Base-by-base conservation (phyloP, 805 yeast species). In the Kluyveromyces lactis region DNA sequence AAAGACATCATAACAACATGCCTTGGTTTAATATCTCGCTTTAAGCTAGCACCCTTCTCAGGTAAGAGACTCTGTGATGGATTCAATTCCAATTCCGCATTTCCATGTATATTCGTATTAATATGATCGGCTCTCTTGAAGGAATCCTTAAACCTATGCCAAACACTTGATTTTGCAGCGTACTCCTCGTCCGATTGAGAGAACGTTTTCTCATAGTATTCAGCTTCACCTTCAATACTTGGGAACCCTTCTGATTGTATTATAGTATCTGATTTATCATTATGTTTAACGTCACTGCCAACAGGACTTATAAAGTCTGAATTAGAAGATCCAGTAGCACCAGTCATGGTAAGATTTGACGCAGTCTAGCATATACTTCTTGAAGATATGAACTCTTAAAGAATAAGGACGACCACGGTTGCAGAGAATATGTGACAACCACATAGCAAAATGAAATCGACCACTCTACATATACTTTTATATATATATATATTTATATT, bases 1-100 rank as follows among this genome's bases (percentile, higher is more conserved):
- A 86, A 68, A 29, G 94, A 86, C 52, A 85, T 81, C 77, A 83
- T 75, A 44, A 77, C 72, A 44, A 80, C 73, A 48, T 81, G 87
- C 33, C 73, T 56, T 19, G 62, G 52, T 30, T 55, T 52, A 48
- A 53, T 34, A 37, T 62, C 53, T 42, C 64, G 63, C 34, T 61
- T 58, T 42, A 63, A 45, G 36, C 58, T 68, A 60, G 58, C 46
- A 10, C 38, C 42, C 13, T 24, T 16, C 16, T 24, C 30, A 7
- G 30, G 30, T 12, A 34, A 4, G 6, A 32, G 24, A 26, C 29
- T 26, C 30, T 24, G 37, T 12, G 30, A 24, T 16, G 37, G 30
- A 34, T 26, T 34, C 13, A 34, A 16, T 11, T 31, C 31, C 21
- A 19, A 18, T 13, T 26, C 32, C 12, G 28, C 37, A 12, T 19